Evolutionary conservation across 2,329 filamentous ascomycete genomes (phyloP).

Genomic region (Tothia fuscella): DNA sequence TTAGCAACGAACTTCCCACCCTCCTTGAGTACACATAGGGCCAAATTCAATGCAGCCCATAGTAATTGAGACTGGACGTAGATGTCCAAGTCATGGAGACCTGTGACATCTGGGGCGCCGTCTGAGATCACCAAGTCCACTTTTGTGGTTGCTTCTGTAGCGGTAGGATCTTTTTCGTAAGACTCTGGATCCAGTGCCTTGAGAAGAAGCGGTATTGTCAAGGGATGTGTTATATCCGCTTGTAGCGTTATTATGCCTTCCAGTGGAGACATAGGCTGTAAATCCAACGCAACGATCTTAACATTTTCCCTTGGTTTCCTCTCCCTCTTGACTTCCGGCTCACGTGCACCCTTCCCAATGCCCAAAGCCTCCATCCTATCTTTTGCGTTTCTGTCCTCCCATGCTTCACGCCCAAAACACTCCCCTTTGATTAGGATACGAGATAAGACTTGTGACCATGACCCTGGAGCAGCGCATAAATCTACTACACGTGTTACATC

Average conservation of each 20-base stretch:
- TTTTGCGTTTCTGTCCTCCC: slow-evolving; percentile 70
- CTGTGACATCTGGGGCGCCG: slow-evolving; percentile 91
- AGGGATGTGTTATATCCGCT: slow-evolving; percentile 94
- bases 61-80: slow-evolving; percentile 95
- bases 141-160: slow-evolving; percentile 49
- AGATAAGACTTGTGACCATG: slow-evolving; percentile 94
- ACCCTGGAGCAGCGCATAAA: slow-evolving; percentile 87
- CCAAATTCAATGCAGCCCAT: slow-evolving; percentile 85
- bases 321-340: slow-evolving; percentile 11
- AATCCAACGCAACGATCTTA: slow-evolving; percentile 89
- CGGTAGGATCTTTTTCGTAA: slow-evolving; percentile 22
- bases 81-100: slow-evolving; percentile 92
- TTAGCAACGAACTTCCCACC: slow-evolving; percentile 97
- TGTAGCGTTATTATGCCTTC: slow-evolving; percentile 85
- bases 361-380: slow-evolving; percentile 49
- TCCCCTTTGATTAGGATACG: slow-evolving; percentile 88
- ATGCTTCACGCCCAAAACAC: slow-evolving; percentile 72
- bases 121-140: slow-evolving; percentile 94
- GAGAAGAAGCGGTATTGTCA: slow-evolving; percentile 80
- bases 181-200: slow-evolving; percentile 65
- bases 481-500: slow-evolving; percentile 88
- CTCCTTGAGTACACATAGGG: slow-evolving; percentile 80
- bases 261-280: slow-evolving; percentile 90
- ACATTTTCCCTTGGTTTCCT: slow-evolving; percentile 51
- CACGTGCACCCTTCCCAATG: background rate